phyloP scores from a whole-genome alignment of 495 filamentous ascomycete genomes.

The Hyaloscypha hepaticicola region DNA sequence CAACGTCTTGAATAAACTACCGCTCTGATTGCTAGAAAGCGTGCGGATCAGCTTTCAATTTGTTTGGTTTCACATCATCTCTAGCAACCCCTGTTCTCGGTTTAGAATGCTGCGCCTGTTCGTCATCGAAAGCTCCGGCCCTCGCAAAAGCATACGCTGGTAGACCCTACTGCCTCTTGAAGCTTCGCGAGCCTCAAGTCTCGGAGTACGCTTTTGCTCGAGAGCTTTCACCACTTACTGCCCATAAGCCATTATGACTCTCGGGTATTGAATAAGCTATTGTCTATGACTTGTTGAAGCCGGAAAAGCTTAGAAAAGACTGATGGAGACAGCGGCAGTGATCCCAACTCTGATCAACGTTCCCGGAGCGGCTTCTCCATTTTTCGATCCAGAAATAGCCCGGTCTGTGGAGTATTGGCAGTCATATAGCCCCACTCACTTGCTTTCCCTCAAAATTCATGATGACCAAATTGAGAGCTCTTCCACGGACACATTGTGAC shows the following conservation, averaged over 20 bases:
- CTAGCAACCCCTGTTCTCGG: too few species aligned
- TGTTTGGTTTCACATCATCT: too few species aligned
- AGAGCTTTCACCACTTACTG: not conserved
- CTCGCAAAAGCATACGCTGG: too few species aligned
- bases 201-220: not conserved
- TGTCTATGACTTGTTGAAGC: not conserved
- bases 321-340: not conserved
- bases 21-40: too few species aligned
- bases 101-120: too few species aligned
- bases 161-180: not conserved
- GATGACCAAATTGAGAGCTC: not conserved
- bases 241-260: not conserved
- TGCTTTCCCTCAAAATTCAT: not conserved
- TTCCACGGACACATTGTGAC: conserved; percentile 5
- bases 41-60: too few species aligned
- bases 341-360: not conserved
- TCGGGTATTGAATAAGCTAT: not conserved
- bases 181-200: not conserved
- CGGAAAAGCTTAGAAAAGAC: not conserved
- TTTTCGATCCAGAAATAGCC: not conserved
- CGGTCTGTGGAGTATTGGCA: not conserved
- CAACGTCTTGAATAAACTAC: too few species aligned
- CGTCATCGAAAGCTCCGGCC: too few species aligned
- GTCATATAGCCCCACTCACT: not conserved
- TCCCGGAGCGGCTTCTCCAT: not conserved